Conservation (phyloP, 768 basidiomycete genomes). For the Brasilioporus rufonigricans region DNA sequence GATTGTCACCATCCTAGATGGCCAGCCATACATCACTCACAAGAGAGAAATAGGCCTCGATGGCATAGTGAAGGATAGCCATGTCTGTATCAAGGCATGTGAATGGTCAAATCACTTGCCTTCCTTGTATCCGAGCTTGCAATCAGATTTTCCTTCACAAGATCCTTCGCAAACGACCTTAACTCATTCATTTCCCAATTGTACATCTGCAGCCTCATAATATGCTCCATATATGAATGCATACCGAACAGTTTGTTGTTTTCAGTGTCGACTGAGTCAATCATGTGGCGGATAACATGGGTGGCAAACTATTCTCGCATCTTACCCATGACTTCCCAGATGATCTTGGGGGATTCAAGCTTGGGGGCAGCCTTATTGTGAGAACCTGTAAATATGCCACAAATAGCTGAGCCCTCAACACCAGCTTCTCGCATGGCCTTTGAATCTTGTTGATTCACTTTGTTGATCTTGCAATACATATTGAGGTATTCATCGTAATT, state of each 20-base stretch:
- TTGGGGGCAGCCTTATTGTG: neutral
- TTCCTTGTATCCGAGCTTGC: no score
- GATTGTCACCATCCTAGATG: no score
- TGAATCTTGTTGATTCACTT: neutral
- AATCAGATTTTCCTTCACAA: constrained; percentile 8
- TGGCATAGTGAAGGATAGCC: no score
- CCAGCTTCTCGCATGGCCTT: neutral
- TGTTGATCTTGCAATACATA: no score
- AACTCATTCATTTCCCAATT: constrained; percentile 5
- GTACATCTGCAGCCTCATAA: neutral
- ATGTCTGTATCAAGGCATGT: no score
- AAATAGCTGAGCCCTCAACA: neutral
- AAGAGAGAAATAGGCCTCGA: no score
- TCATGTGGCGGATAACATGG: neutral
- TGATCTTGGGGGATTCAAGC: neutral
- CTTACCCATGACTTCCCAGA: constrained; percentile 8
- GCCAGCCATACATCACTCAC: no score
- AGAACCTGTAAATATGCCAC: neutral
- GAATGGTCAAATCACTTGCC: no score
- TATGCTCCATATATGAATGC: constrained; percentile 3
- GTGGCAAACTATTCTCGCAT: constrained; percentile 5
- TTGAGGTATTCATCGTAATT: no score
- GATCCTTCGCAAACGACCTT: constrained; percentile 7
- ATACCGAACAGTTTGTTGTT: constrained; percentile 4
- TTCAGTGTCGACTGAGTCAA: constrained; percentile 1